Base-by-base conservation (phyloP, 2,329 filamentous ascomycete species). In the Orbilia ellipsospora region DNA sequence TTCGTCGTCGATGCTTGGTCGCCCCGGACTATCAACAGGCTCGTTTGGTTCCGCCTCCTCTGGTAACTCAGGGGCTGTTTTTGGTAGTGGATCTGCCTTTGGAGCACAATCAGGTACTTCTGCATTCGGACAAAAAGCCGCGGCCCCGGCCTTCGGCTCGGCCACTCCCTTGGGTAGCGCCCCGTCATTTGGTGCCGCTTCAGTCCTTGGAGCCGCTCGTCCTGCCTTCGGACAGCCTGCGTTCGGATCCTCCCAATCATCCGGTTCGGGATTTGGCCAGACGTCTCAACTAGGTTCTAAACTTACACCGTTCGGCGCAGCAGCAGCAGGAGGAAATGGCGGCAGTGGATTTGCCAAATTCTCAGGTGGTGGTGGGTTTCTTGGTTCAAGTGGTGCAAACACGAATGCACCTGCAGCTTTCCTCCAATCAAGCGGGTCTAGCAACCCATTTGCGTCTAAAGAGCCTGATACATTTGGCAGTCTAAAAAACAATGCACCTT, bases 1-100 rank as follows among this genome's bases (percentile, higher is more conserved):
- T 8, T 82, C 83, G 13, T 79, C 85, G 12, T 82, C 85, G 1
- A 82, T 83, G 13, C 81, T 89, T 20, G 87, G 87, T 16, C 81
- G 85, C 23, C 86, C 83, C 1, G 72, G 64, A 42, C 28, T 75
- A 44, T 55, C 67, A 83, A 40, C 89, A 86, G 1, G 85, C 85
- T 0, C 89, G 5, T 75, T 75, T 28, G 55, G 88, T 87, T 84
- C 82, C 12, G 76, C 81, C 2, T 77, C 81, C 40, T 44, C 31
- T 26, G 54, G 54, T 7, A 52, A 42, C 42, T 73, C 82, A 6
- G 77, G 81, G 2, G 75, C 80, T 12, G 75, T 83, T 10, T 81
- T 78, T 40, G 80, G 81, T 0, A 81, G 81, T 18, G 82, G 81
- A 4, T 78, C 83, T 36, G 77, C 82, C 1, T 87, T 87, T 79